A percentile compares a stretch with the other conserved stretches of the same genome.
Evolutionary conservation across 176 grass and related monocot genomes (phyloP).

Genomic region (Oryza brachyantha): DNA sequence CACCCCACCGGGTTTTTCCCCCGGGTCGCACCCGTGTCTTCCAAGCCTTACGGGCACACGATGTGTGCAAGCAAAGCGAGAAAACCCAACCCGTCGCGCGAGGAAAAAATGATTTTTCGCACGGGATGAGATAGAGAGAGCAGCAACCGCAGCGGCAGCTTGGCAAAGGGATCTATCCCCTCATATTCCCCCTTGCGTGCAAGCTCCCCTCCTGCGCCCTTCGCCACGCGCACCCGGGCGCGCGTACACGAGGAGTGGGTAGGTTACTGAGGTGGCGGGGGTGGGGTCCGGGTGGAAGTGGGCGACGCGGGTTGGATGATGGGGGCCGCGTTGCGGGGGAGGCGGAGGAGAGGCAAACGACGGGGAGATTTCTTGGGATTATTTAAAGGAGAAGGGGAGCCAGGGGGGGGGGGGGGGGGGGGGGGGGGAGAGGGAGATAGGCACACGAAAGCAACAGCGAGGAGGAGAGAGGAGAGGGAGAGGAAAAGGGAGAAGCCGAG

Average conservation of each 20-base stretch:
- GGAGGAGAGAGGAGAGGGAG: slow-evolving; percentile 35
- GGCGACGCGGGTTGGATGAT: not conserved
- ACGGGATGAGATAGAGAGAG: not conserved
- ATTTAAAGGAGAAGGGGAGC: slow-evolving; percentile 75
- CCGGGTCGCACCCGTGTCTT: not conserved
- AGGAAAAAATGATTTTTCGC: not conserved
- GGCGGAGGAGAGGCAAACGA: slow-evolving; percentile 13
- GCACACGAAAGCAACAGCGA: slow-evolving; percentile 92
- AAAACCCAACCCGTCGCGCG: not conserved
- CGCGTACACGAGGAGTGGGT: not conserved
- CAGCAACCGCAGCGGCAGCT: slow-evolving; percentile 27
- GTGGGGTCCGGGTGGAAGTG: not conserved
- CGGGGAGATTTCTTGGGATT: slow-evolving; percentile 57
- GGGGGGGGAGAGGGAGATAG: slow-evolving; percentile 52
- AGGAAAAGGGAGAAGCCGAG: slow-evolving; percentile 44
- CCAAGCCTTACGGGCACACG: not conserved
- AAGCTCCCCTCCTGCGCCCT: slow-evolving; percentile 37
- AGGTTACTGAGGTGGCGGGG: not conserved
- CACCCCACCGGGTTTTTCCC: not conserved
- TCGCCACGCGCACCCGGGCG: slow-evolving; percentile 39
- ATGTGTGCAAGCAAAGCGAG: not conserved
- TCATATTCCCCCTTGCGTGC: slow-evolving; percentile 78
- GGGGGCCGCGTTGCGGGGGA: slow-evolving; percentile 27
- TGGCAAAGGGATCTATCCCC: slow-evolving; percentile 50
- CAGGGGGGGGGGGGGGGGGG: slow-evolving; percentile 25